phyloP scores from a whole-genome alignment of 176 grass and related monocot genomes.

The Elymus sibiricus region DNA sequence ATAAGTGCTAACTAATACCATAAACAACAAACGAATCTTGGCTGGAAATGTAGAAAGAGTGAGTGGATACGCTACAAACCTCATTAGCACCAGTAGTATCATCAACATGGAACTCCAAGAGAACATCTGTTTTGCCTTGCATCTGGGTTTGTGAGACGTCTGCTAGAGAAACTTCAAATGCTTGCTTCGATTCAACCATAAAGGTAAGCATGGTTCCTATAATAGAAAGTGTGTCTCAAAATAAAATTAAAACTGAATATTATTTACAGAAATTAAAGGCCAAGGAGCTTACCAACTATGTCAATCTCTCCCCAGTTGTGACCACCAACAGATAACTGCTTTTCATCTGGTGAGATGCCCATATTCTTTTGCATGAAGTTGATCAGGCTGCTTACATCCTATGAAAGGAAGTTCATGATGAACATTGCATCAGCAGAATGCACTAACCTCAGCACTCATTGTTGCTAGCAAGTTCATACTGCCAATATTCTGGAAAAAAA shows the following conservation, averaged over 20 bases:
- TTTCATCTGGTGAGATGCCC: conserved; percentile 75
- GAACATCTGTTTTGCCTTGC: conserved; percentile 98
- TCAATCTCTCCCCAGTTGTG: conserved; percentile 86
- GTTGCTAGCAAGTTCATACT: background rate
- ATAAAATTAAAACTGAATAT: conserved; percentile 18
- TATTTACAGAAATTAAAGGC: conserved; percentile 14
- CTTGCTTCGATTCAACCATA: conserved; percentile 83
- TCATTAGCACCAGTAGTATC: conserved; percentile 98
- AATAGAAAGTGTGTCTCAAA: conserved; percentile 13
- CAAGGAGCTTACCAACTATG: conserved; percentile 57
- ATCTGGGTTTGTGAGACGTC: conserved; percentile 96
- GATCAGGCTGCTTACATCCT: conserved; percentile 86
- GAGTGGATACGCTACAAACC: conserved; percentile 34
- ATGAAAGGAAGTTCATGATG: conserved; percentile 17
- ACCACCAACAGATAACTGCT: conserved; percentile 83
- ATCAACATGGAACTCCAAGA: conserved; percentile 94
- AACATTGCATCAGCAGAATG: conserved; percentile 22
- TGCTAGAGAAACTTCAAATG: conserved; percentile 93
- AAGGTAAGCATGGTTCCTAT: conserved; percentile 91
- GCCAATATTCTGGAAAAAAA: background rate
- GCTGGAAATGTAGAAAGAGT: background rate
- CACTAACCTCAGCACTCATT: conserved; percentile 15
- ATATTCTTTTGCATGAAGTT: conserved; percentile 88
- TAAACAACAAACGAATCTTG: background rate
- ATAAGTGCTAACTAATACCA: conserved; percentile 2